phyloP scores from a whole-genome alignment of 2,329 filamentous ascomycete genomes.

The Hymenoscyphus fructigenus region DNA sequence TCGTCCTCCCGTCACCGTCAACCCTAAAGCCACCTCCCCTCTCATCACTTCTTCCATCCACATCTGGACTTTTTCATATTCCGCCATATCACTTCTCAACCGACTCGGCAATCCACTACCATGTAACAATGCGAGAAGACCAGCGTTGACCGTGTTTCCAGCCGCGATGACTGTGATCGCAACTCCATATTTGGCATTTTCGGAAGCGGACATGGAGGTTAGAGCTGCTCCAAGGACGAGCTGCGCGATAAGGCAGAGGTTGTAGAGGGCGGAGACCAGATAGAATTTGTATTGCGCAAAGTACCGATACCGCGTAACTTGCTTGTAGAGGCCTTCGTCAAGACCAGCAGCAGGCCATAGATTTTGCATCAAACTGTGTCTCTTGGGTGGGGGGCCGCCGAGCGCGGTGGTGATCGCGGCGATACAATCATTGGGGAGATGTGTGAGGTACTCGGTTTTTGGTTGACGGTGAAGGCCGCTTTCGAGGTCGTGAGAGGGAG shows the following conservation, averaged over 20 bases:
- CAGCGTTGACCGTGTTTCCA: conserved; percentile 26
- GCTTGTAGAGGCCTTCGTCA: conserved; percentile 22
- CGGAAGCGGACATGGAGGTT: conserved; percentile 17
- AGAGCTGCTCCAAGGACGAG: conserved; percentile 24
- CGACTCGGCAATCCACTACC: conserved; percentile 21
- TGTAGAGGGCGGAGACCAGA: conserved; percentile 20
- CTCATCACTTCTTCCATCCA: conserved; percentile 21
- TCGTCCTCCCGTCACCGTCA: not conserved
- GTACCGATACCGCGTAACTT: conserved; percentile 10
- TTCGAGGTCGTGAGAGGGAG: not conserved
- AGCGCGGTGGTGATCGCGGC: conserved; percentile 1
- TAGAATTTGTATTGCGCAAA: conserved; percentile 21
- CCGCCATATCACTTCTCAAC: conserved; percentile 23
- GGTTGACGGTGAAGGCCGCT: not conserved
- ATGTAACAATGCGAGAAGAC: conserved; percentile 23
- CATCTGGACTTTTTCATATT: conserved; percentile 24
- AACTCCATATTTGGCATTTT: conserved; percentile 12
- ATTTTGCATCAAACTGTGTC: not conserved
- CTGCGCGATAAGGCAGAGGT: conserved; percentile 23
- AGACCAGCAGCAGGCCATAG: conserved; percentile 13
- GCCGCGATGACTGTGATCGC: conserved; percentile 26
- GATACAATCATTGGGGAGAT: conserved; percentile 6
- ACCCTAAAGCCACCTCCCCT: conserved; percentile 15
- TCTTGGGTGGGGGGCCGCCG: not conserved
- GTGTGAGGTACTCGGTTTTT: conserved; percentile 5